These are phyloP conservation scores for Klebsormidium nitens DNA, from an alignment of 139 green algal genomes.

Conservation along the genomic window DNA sequence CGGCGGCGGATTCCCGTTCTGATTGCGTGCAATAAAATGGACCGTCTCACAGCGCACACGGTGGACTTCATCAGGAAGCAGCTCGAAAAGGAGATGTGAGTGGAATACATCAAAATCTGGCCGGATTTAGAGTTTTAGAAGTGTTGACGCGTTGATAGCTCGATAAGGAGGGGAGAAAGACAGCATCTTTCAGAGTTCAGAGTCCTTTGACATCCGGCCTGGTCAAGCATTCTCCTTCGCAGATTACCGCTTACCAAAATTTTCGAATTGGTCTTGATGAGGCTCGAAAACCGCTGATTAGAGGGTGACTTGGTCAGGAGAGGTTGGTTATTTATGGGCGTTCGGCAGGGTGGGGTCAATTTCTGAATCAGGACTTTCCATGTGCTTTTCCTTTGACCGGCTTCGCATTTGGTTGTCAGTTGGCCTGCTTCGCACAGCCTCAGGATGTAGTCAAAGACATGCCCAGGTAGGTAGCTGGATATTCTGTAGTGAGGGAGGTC, in stretches of 20 bases:
- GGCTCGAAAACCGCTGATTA: neutral
- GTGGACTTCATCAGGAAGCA: constrained; percentile 80
- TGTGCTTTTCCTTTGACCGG: too few relatives aligned
- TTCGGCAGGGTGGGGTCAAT: too few relatives aligned
- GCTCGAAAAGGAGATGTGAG: constrained; percentile 77
- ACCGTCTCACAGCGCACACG: constrained; percentile 77
- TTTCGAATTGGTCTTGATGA: constrained; percentile 1
- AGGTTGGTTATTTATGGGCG: too few relatives aligned
- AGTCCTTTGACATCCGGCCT: neutral
- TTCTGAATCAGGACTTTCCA: too few relatives aligned
- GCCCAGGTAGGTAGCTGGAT: too few relatives aligned
- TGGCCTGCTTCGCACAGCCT: too few relatives aligned
- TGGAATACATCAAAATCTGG: too few relatives aligned
- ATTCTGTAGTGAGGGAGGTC: too few relatives aligned
- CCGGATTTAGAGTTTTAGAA: too few relatives aligned
- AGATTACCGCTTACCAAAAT: neutral
- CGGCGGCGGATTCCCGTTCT: constrained; percentile 67
- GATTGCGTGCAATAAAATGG: constrained; percentile 88
- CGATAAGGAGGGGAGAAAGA: neutral
- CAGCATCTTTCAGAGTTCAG: neutral
- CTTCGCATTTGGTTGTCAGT: too few relatives aligned
- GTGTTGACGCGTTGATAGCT: neutral
- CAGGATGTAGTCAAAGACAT: too few relatives aligned
- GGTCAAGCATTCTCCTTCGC: neutral
- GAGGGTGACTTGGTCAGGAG: too few relatives aligned